A percentile compares a stretch with the other conserved stretches of the same genome.
Conservation (phyloP, 345 rosid species). For the Boechera stricta region DNA sequence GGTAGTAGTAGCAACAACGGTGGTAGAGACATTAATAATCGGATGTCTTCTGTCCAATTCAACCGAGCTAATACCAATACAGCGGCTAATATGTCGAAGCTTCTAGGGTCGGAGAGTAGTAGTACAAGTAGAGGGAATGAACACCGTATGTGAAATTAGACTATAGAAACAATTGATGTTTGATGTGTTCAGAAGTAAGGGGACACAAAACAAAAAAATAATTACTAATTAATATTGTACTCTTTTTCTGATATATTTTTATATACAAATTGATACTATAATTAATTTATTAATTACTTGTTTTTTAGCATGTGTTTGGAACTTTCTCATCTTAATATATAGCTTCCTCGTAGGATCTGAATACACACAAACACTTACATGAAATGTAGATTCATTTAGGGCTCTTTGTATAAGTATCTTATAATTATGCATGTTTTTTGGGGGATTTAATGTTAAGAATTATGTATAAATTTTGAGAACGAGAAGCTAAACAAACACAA, state of each 20-base stretch:
- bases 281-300: constrained; percentile 13
- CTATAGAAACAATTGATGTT: constrained; percentile 25
- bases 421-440: not conserved
- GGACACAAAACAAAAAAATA: constrained; percentile 9
- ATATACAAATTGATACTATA: not conserved
- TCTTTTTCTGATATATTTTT: constrained; percentile 1
- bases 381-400: constrained; percentile 5
- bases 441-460: too few relatives aligned
- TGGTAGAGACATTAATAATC: constrained; percentile 29
- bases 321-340: not conserved
- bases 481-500: constrained; percentile 17
- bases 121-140: constrained; percentile 36
- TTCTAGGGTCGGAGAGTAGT: constrained; percentile 22
- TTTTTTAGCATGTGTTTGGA: constrained; percentile 13
- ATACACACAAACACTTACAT: constrained; percentile 15
- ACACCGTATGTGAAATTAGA: constrained; percentile 30
- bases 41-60: constrained; percentile 32
- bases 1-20: constrained; percentile 30
- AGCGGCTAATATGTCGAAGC: not conserved
- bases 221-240: constrained; percentile 21
- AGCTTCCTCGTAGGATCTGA: constrained; percentile 1
- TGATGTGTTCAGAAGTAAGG: constrained; percentile 25
- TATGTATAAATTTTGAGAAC: not conserved
- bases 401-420: not conserved
- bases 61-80: constrained; percentile 20